A percentile compares a stretch with the other conserved stretches of the same genome.
Conservation (phyloP, 2,329 filamentous ascomycete genomes). For the Trichoderma brevicompactum region DNA sequence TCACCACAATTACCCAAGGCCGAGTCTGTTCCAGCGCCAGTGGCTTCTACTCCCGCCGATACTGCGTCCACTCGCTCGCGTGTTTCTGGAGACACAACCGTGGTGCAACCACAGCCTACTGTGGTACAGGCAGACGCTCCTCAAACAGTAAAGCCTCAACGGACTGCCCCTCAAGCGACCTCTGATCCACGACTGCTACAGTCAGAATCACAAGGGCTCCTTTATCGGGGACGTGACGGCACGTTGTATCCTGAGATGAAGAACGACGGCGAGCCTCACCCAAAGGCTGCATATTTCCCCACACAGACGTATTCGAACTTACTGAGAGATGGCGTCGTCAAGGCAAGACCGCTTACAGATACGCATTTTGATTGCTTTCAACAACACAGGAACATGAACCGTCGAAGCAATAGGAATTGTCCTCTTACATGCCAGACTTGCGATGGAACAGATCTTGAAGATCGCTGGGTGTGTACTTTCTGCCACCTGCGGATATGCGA, state of each 20-base stretch:
- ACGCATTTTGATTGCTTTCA: conserved; percentile 54
- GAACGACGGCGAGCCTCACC: conserved; percentile 41
- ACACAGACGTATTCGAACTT: conserved; percentile 37
- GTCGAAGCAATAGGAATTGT: conserved; percentile 54
- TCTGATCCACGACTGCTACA: conserved; percentile 41
- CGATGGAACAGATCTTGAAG: conserved; percentile 49
- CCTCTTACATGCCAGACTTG: conserved; percentile 60
- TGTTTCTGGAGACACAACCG: conserved; percentile 31
- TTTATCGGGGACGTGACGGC: conserved; percentile 46
- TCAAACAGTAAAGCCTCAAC: conserved; percentile 34
- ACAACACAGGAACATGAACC: conserved; percentile 53
- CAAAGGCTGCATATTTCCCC: conserved; percentile 47
- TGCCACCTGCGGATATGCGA: conserved; percentile 59
- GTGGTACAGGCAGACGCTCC: conserved; percentile 29
- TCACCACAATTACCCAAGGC: not conserved
- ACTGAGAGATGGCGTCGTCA: conserved; percentile 46
- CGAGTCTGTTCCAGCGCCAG: not conserved
- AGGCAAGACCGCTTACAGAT: conserved; percentile 50
- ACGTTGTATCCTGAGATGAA: conserved; percentile 50
- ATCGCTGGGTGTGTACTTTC: conserved; percentile 54
- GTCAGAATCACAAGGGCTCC: conserved; percentile 42
- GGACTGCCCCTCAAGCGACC: conserved; percentile 30
- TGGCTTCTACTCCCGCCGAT: conserved; percentile 33
- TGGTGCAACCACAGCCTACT: conserved; percentile 37
- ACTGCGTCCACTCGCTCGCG: conserved; percentile 31